These are phyloP conservation scores for Cardamine chenopodiifolia DNA, from an alignment of 345 rosid genomes.

Conservation along the genomic window DNA sequence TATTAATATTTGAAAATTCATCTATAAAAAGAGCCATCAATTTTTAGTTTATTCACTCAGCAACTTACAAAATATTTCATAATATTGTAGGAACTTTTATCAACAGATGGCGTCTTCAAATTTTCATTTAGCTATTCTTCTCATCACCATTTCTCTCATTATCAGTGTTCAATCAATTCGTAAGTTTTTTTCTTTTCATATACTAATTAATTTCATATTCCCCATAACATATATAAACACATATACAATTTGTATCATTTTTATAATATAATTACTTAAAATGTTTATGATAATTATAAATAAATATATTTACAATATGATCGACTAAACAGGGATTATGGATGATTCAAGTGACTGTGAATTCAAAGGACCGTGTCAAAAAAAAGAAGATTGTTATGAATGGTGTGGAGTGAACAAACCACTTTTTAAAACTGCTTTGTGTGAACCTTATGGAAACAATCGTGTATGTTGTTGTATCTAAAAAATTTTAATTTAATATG, in stretches of 20 bases:
- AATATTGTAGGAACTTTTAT: neutral
- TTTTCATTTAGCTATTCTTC: neutral
- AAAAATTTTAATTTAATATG: neutral
- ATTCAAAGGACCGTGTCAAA: constrained; percentile 13
- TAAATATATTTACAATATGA: neutral
- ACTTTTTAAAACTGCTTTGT: neutral
- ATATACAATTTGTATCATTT: neutral
- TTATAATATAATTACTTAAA: neutral
- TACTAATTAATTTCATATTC: neutral
- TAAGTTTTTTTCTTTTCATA: constrained; percentile 6
- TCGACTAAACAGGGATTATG: neutral
- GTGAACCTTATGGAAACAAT: neutral
- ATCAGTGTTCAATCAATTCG: neutral
- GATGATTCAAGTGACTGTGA: neutral
- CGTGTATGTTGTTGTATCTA: constrained; percentile 17
- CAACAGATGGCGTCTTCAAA: neutral
- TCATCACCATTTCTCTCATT: neutral
- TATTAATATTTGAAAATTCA: neutral
- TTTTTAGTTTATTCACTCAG: neutral
- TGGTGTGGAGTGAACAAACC: neutral
- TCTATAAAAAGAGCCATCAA: neutral
- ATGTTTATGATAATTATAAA: neutral
- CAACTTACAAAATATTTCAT: neutral
- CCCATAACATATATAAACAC: neutral
- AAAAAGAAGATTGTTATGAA: neutral